A percentile compares a stretch with the other conserved stretches of the same genome.
These are phyloP conservation scores for Nicotiana paniculata DNA, from an alignment of 257 asterid genomes.

Conservation along the genomic window DNA sequence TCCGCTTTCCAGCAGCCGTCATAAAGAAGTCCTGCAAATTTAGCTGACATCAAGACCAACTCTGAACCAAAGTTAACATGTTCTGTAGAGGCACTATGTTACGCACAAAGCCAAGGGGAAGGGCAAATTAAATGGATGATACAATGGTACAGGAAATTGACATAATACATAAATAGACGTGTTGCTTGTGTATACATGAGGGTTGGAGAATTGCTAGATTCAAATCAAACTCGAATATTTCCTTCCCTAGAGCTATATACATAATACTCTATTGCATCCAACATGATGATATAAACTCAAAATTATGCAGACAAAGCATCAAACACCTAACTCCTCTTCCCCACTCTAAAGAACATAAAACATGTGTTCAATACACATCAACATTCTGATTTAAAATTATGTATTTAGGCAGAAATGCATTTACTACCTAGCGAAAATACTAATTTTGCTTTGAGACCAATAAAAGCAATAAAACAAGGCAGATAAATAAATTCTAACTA, in stretches of 20 bases:
- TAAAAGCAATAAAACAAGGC: background rate
- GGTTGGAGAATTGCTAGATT: background rate
- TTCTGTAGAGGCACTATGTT: background rate
- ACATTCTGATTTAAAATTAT: background rate
- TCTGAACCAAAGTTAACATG: background rate
- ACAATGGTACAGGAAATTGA: background rate
- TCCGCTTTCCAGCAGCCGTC: conserved; percentile 68
- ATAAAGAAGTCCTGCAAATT: conserved; percentile 70
- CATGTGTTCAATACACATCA: background rate
- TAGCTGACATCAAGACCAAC: background rate
- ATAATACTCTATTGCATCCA: background rate
- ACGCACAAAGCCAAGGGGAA: background rate
- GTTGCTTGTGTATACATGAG: background rate
- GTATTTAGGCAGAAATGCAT: background rate
- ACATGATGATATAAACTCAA: background rate
- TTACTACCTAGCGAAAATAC: background rate
- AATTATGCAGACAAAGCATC: background rate
- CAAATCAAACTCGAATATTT: background rate
- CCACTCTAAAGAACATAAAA: background rate
- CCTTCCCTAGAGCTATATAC: background rate
- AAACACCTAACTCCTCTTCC: background rate
- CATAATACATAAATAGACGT: background rate
- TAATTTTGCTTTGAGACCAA: background rate
- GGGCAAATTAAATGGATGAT: background rate
- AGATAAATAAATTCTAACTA: background rate